Evolutionary conservation across 2,329 filamentous ascomycete species (phyloP).

Genomic region (Elsinoe perseae): DNA sequence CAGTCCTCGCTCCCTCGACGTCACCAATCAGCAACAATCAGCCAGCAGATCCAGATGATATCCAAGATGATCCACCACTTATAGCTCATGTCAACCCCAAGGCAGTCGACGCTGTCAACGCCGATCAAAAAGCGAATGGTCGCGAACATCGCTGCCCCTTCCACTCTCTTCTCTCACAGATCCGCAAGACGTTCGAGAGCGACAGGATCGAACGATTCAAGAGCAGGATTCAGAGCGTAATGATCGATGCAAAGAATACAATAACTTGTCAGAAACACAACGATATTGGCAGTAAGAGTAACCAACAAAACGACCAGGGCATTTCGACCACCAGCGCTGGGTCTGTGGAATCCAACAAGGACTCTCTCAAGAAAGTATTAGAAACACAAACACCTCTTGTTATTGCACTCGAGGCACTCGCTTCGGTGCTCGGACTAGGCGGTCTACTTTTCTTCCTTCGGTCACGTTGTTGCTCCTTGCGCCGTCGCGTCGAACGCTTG

Average conservation of each 20-base stretch:
- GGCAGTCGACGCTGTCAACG: neutral
- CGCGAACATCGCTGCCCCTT: neutral
- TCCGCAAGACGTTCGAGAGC: neutral
- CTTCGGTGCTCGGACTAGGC: constrained; percentile 38
- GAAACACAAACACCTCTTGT: constrained; percentile 27
- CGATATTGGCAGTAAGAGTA: neutral
- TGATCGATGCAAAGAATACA: neutral
- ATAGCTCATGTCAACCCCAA: neutral
- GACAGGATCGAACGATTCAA: neutral
- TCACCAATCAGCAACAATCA: neutral
- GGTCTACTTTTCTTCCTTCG: constrained; percentile 39
- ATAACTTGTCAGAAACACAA: neutral
- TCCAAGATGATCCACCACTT: neutral
- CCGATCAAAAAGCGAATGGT: neutral
- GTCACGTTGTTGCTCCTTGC: constrained; percentile 43
- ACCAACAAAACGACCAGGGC: neutral
- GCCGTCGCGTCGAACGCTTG: constrained; percentile 45
- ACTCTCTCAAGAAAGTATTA: neutral
- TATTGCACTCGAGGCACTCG: constrained; percentile 38
- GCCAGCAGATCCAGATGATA: neutral
- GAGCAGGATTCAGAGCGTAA: neutral
- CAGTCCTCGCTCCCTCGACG: neutral
- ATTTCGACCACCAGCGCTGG: neutral
- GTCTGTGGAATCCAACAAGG: neutral
- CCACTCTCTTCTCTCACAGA: neutral